Conservation (phyloP, 169 alveolate species). For the Eimeria praecox region DNA sequence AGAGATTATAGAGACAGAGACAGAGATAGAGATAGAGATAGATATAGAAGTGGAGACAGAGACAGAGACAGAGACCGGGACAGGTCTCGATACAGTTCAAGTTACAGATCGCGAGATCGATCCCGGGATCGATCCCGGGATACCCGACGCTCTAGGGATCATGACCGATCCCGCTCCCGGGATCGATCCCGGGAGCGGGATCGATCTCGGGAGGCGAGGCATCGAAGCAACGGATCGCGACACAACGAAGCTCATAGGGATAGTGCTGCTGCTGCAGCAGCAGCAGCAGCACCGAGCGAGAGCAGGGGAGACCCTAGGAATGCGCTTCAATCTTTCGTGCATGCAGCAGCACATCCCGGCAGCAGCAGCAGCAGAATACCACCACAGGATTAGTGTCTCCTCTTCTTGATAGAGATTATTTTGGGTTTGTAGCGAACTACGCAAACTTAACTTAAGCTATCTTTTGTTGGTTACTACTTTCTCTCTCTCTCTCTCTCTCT, state of each 20-base stretch:
- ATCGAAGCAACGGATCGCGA: constrained; percentile 41
- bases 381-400: background rate
- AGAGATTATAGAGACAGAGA: constrained; percentile 19
- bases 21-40: constrained; percentile 31
- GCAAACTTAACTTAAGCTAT: background rate
- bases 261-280: constrained; percentile 21
- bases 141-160: background rate
- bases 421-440: background rate
- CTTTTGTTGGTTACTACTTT: background rate
- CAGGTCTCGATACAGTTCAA: background rate
- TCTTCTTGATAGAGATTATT: background rate
- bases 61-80: constrained; percentile 2
- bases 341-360: constrained; percentile 2
- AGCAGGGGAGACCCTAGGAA: constrained; percentile 56
- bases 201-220: constrained; percentile 16
- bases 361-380: constrained; percentile 65
- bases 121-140: constrained; percentile 31
- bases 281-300: background rate
- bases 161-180: background rate
- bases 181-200: constrained; percentile 20
- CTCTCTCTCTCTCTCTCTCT: background rate
- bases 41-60: constrained; percentile 13
- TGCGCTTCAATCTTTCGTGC: constrained; percentile 32
- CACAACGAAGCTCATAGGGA: background rate
- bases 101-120: background rate